Evolutionary conservation across 441 rosid genomes (phyloP).

Genomic region (Arabidopsis hybrid): DNA sequence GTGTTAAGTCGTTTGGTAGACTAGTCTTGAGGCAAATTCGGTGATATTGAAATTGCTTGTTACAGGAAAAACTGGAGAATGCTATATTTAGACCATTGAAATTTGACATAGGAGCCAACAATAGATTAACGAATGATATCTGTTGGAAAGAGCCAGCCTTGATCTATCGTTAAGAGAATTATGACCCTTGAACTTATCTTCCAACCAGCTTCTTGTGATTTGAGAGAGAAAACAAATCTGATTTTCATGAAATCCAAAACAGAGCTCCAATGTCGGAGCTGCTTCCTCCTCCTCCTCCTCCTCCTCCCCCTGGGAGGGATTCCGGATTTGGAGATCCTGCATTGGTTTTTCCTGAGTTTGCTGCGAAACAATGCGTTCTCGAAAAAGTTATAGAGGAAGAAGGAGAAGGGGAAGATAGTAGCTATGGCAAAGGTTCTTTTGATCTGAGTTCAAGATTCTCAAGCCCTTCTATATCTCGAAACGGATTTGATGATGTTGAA

Average conservation of each 20-base stretch:
- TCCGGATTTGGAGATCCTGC: slow-evolving; percentile 41
- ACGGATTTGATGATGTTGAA: not conserved
- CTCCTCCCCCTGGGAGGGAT: slow-evolving; percentile 38
- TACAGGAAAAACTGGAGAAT: not conserved
- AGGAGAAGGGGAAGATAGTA: slow-evolving; percentile 44
- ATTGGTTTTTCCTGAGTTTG: slow-evolving; percentile 46
- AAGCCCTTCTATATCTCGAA: slow-evolving; percentile 11
- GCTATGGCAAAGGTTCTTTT: slow-evolving; percentile 39
- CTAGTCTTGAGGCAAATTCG: not conserved
- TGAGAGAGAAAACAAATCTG: slow-evolving; percentile 38
- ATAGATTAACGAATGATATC: slow-evolving; percentile 37
- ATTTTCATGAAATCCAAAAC: slow-evolving; percentile 43
- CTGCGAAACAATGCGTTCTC: slow-evolving; percentile 22
- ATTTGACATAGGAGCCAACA: not conserved
- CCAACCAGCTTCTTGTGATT: slow-evolving; percentile 28
- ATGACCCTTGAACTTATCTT: slow-evolving; percentile 39
- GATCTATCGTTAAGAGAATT: slow-evolving; percentile 34
- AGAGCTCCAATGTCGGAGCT: slow-evolving; percentile 50
- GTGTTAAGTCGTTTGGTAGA: slow-evolving; percentile 20
- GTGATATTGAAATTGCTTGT: not conserved
- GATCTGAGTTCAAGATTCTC: slow-evolving; percentile 44
- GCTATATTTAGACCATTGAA: slow-evolving; percentile 18
- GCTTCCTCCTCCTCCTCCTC: slow-evolving; percentile 38
- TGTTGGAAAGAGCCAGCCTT: slow-evolving; percentile 28
- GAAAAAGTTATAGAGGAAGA: slow-evolving; percentile 41